Evolutionary conservation across 2,329 filamentous ascomycete genomes (phyloP).

Genomic region (Aspergillus arachidicola): DNA sequence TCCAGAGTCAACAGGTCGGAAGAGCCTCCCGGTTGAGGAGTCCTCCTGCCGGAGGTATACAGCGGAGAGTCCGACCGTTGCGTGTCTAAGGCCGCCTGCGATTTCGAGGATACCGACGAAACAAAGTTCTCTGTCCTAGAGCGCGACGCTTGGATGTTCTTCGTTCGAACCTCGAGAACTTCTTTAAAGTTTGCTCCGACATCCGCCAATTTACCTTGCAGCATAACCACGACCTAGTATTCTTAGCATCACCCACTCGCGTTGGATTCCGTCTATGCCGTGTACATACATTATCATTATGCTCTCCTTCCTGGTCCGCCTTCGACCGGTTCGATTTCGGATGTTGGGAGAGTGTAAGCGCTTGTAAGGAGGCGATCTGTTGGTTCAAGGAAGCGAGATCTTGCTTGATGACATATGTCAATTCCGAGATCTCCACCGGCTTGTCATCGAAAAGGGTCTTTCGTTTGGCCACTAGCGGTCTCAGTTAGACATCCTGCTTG

Average conservation of each 20-base stretch:
- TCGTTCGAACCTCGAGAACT: slow-evolving; percentile 91
- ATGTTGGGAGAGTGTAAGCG: slow-evolving; percentile 75
- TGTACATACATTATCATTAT: slow-evolving; percentile 81
- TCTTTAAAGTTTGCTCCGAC: slow-evolving; percentile 97
- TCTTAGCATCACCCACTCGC: slow-evolving; percentile 22
- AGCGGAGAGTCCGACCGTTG: slow-evolving; percentile 80
- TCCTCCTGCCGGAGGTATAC: slow-evolving; percentile 74
- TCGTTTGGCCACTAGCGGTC: slow-evolving; percentile 74
- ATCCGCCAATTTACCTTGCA: slow-evolving; percentile 89
- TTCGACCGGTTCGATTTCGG: slow-evolving; percentile 56
- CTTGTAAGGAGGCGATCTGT: slow-evolving; percentile 82
- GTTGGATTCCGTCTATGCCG: neutral
- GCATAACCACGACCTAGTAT: slow-evolving; percentile 70
- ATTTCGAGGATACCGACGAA: slow-evolving; percentile 79
- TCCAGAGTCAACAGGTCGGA: slow-evolving; percentile 81
- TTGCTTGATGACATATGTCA: slow-evolving; percentile 98
- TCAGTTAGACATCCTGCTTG: slow-evolving; percentile 2
- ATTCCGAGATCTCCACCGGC: slow-evolving; percentile 93
- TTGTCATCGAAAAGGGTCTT: slow-evolving; percentile 97
- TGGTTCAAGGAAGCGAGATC: slow-evolving; percentile 84
- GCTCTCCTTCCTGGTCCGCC: slow-evolving; percentile 81
- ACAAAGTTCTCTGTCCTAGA: slow-evolving; percentile 96
- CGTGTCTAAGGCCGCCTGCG: slow-evolving; percentile 63
- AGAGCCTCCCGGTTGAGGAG: slow-evolving; percentile 59
- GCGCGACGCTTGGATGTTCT: slow-evolving; percentile 94